Conservation (phyloP, 2,329 filamentous ascomycete species). For the Ascocoryne sarcoides region DNA sequence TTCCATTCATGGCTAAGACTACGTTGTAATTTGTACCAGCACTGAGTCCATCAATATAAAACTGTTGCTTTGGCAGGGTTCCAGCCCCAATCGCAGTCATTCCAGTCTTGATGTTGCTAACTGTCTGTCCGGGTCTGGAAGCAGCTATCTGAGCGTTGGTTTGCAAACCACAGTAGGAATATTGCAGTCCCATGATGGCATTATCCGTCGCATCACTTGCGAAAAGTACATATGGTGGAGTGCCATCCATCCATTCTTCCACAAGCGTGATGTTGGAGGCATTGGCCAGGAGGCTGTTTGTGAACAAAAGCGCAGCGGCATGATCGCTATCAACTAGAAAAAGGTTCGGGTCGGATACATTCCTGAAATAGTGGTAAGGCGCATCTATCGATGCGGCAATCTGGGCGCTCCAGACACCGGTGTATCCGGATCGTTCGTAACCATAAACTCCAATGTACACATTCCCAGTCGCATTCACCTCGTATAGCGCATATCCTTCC, state of each 20-base stretch:
- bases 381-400: slow-evolving; percentile 74
- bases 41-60: slow-evolving; percentile 72
- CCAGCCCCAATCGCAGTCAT: slow-evolving; percentile 63
- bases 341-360: slow-evolving; percentile 36
- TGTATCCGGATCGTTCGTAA: slow-evolving; percentile 43
- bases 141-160: slow-evolving; percentile 55
- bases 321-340: slow-evolving; percentile 81
- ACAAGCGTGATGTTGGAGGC: slow-evolving; percentile 39
- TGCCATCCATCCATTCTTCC: slow-evolving; percentile 45
- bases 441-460: slow-evolving; percentile 73
- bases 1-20: slow-evolving; percentile 56
- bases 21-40: slow-evolving; percentile 62
- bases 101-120: slow-evolving; percentile 42
- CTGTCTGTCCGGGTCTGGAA: slow-evolving; percentile 40
- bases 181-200: slow-evolving; percentile 58
- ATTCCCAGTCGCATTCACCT: slow-evolving; percentile 51
- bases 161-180: slow-evolving; percentile 75
- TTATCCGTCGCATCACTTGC: slow-evolving; percentile 53
- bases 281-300: slow-evolving; percentile 57
- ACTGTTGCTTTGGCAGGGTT: slow-evolving; percentile 73
- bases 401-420: slow-evolving; percentile 68
- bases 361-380: slow-evolving; percentile 61
- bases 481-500: slow-evolving; percentile 38
- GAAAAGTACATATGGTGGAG: slow-evolving; percentile 68
- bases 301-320: slow-evolving; percentile 68